Evolutionary conservation across 345 rosid species (phyloP).

Genomic region (Rhodamnia rubescens): DNA sequence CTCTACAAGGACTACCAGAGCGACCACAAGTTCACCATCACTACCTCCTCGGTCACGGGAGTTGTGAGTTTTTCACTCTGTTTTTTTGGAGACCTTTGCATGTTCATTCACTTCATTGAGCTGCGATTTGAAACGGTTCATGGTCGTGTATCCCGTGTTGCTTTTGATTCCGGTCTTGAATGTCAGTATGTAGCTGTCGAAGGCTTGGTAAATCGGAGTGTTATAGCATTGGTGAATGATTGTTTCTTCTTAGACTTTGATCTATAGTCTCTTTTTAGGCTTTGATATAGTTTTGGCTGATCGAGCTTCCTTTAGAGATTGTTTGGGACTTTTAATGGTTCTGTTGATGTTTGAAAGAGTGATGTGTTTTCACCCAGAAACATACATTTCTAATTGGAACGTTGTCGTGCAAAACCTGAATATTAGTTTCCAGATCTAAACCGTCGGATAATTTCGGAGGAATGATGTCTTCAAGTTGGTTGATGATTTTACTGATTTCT

Average conservation of each 20-base stretch:
- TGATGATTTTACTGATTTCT: background rate
- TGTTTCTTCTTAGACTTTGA: background rate
- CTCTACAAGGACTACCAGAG: constrained; percentile 80
- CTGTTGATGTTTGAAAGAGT: background rate
- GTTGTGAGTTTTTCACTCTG: constrained; percentile 37
- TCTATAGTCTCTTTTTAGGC: background rate
- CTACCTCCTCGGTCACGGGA: constrained; percentile 68
- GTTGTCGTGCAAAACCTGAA: background rate
- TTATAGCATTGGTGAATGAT: background rate
- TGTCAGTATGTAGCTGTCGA: too few species aligned
- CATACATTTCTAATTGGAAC: background rate
- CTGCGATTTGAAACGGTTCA: background rate
- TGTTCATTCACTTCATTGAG: background rate
- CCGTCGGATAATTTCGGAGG: background rate
- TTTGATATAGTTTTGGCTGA: background rate
- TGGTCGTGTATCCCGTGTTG: background rate
- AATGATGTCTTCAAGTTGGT: background rate
- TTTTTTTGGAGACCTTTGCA: background rate
- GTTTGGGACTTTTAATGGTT: background rate
- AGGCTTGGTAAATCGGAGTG: background rate
- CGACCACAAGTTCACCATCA: constrained; percentile 73
- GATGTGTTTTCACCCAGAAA: background rate
- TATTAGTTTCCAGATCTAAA: background rate
- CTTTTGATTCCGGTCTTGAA: background rate
- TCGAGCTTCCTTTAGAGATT: background rate